phyloP scores from a whole-genome alignment of 768 basidiomycete species.

The Chalciporus pseudorubinellus region DNA sequence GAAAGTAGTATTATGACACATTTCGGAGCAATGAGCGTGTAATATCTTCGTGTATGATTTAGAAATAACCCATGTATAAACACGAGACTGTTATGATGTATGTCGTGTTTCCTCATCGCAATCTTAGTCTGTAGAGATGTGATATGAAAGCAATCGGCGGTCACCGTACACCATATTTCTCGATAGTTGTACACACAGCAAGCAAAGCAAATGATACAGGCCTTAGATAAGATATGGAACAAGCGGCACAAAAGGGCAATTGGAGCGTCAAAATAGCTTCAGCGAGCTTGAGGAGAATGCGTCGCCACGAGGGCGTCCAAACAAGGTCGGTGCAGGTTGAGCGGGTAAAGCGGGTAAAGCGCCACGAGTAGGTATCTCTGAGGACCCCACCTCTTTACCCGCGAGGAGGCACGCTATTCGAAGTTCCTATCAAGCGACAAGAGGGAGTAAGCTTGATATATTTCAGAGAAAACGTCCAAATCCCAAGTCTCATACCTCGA shows the following conservation, averaged over 20 bases:
- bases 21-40: neutral
- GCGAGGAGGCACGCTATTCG: conserved; percentile 44
- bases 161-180: neutral
- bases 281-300: conserved; percentile 28
- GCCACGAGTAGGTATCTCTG: conserved; percentile 29
- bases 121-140: neutral
- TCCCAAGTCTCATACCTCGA: conserved; percentile 40
- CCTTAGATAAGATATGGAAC: neutral
- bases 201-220: neutral
- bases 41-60: neutral
- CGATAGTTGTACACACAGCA: neutral
- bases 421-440: conserved; percentile 41
- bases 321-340: conserved; percentile 20
- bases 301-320: conserved; percentile 33
- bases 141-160: neutral
- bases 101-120: neutral
- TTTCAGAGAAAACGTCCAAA: no score
- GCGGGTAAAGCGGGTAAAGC: conserved; percentile 24
- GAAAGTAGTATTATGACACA: neutral
- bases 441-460: neutral
- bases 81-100: neutral
- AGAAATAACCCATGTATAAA: neutral
- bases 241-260: neutral
- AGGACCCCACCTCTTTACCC: conserved; percentile 46
- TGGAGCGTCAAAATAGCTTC: conserved; percentile 13